A percentile compares a stretch with the other conserved stretches of the same genome.
Conservation (phyloP, 345 rosid species). For the Brassica carinata region DNA sequence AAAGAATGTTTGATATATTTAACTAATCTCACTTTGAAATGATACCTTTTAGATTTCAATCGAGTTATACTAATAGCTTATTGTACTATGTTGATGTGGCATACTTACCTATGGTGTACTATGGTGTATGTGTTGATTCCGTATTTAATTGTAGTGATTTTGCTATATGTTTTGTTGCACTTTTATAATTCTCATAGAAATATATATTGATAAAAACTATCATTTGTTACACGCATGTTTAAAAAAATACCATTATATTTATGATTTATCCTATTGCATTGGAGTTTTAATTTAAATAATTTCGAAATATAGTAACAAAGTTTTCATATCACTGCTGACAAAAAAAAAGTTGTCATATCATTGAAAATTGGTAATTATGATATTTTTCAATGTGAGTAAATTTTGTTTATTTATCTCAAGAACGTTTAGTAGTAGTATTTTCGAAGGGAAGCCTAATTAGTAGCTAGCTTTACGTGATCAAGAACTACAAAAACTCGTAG, state of each 20-base stretch:
- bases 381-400: not conserved
- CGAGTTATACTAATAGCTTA: constrained; percentile 2
- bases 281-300: not conserved
- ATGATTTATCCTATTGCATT: not conserved
- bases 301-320: not conserved
- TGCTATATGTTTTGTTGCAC: not conserved
- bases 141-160: no score
- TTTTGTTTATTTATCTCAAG: not conserved
- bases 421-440: not conserved
- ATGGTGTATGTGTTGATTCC: not conserved
- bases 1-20: constrained; percentile 21
- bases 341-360: not conserved
- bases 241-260: not conserved
- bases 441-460: not conserved
- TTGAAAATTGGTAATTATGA: not conserved
- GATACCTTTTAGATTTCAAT: not conserved
- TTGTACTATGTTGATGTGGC: constrained; percentile 32
- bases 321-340: not conserved
- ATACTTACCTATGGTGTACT: constrained; percentile 30
- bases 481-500: constrained; percentile 6
- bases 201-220: no score
- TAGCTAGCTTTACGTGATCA: not conserved
- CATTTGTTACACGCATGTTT: not conserved
- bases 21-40: constrained; percentile 27
- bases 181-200: not conserved